Base-by-base conservation (phyloP, 139 green algal genomes). In the Zygnema cylindricum region DNA sequence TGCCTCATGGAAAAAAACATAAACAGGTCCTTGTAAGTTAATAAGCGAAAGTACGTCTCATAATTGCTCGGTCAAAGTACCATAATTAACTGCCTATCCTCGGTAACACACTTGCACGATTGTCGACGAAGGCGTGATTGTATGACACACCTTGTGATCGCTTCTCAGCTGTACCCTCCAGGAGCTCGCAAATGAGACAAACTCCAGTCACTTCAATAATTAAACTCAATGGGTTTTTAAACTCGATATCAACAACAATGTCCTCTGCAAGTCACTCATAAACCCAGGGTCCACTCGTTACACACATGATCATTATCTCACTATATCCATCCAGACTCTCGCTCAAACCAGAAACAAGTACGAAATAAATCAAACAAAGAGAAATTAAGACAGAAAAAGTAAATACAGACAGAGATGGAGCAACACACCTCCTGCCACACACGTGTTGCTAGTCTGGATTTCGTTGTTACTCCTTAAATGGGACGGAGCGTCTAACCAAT, bases 201-300 rank as follows among this genome's bases (percentile, higher is more conserved):
- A 98, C 87, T 43, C 90, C 73, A 0, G 91, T 86, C 32, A 98
- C 35, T 54, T 84, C 57, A 2, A 98, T 87, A 36, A 94, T 69
- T 1, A 93, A 30, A 0, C 82, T 76, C 76, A 98, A 93, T 0
- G 95, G 96, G 88, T 98, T 98, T 55, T 43, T 85, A 49, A 98
- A 91, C 41, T 94, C 86, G 39, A 98, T 86, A 38, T 94, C 88
- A 21, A 98, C 89, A 1, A 82, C 87, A 32, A 98, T 86, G 1
- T 92, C 69, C 93, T 98, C 86, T 91, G 86, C 36, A 89, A 73
- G 57, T n/a, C 25, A 73, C 25, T 73, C 30, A 73, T 73, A 25
- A 73, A 30, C 30, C 25, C 30, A 30, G 30, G 57, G 57, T n/a
- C 25, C 30, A 73, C 30, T 30, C 25, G 57, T 30, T 25, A 30